phyloP scores from a whole-genome alignment of 345 rosid genomes.

The Sonneratia caseolaris region DNA sequence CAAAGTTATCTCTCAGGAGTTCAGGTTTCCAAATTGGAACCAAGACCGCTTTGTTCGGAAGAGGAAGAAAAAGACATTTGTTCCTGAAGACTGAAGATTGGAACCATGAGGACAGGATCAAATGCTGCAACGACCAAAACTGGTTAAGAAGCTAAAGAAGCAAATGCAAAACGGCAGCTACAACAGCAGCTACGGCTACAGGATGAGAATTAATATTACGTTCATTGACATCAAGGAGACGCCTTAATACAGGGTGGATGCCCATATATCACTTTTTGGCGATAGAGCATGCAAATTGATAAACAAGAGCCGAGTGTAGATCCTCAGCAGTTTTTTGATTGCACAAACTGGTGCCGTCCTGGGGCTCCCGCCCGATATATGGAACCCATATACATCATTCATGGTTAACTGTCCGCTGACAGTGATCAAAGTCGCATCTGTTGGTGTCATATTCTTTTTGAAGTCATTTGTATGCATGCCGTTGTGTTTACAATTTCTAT shows the following conservation, averaged over 20 bases:
- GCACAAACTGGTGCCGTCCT: constrained; percentile 20
- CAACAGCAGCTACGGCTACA: constrained; percentile 1
- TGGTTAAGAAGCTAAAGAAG: constrained; percentile 2
- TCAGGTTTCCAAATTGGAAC: neutral
- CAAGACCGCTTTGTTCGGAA: neutral
- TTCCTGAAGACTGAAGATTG: constrained; percentile 8
- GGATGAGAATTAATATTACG: constrained; percentile 8
- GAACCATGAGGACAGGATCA: constrained; percentile 11
- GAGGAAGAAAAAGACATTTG: neutral
- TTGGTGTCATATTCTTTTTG: no score
- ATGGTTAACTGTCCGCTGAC: neutral
- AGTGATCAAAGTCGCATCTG: neutral
- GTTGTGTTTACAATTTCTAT: neutral
- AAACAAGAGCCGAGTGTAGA: constrained; percentile 3
- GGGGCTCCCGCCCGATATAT: constrained; percentile 16
- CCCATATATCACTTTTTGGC: constrained; percentile 8
- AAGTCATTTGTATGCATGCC: neutral
- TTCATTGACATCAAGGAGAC: constrained; percentile 11
- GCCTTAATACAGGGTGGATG: constrained; percentile 12
- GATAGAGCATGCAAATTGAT: neutral
- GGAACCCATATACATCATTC: constrained; percentile 15
- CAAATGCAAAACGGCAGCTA: neutral
- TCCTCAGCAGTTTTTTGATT: constrained; percentile 7
- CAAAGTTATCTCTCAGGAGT: neutral
- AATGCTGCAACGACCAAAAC: constrained; percentile 13